Conservation (phyloP, 768 basidiomycete genomes). For the Holtermannia corniformis region DNA sequence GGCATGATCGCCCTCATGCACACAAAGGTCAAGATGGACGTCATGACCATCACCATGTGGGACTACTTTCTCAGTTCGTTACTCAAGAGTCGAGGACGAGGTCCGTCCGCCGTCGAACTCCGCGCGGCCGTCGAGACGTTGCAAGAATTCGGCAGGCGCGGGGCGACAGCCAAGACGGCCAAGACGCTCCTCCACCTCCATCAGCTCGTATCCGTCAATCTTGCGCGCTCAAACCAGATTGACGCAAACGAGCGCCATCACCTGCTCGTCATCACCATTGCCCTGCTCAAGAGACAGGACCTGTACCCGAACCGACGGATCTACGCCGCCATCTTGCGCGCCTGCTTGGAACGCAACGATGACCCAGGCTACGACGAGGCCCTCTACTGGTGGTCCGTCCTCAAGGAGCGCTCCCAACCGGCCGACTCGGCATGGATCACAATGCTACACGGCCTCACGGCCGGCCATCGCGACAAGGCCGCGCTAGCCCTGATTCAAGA, state of each 20-base stretch:
- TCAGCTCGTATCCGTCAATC: neutral
- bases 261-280: neutral
- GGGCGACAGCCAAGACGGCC: neutral
- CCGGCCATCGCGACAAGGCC: neutral
- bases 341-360: neutral
- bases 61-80: neutral
- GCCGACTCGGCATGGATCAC: neutral
- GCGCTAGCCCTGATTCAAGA: neutral
- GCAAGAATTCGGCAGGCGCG: neutral
- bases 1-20: neutral
- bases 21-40: neutral
- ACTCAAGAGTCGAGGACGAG: neutral
- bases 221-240: neutral
- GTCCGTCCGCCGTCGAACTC: neutral
- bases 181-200: neutral
- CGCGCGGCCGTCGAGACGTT: neutral
- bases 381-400: neutral
- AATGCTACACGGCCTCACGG: neutral
- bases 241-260: neutral
- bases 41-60: neutral
- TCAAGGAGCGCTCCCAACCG: neutral
- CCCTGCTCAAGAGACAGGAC: neutral
- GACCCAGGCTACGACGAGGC: neutral
- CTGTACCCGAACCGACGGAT: neutral
- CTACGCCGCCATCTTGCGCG: neutral